Evolutionary conservation across 2,329 filamentous ascomycete genomes (phyloP), one percentile per base, ranked within the genome.

Genomic region (Passalora sequoiae): DNA sequence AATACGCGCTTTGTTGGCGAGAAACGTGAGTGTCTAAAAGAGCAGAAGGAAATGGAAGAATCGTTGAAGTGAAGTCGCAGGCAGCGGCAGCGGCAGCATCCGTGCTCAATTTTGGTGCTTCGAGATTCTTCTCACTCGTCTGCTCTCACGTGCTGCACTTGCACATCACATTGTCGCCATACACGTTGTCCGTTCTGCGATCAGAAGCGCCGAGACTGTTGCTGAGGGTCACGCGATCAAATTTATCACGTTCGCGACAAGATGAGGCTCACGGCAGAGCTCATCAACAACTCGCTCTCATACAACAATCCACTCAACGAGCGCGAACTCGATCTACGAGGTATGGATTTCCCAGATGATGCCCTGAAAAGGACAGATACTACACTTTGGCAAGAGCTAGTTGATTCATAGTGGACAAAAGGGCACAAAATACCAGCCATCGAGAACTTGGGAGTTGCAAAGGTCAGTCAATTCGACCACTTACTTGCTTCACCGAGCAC

Each of bases 271-370:
- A 96, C 91, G 53, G 83, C 87, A 58, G 92, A 97, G 69, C 82
- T 97, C 63, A 94, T 98, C 72, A 81, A 88, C 70, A 83, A 81
- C 69, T 95, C 92, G 65, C 84, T 95, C 58, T 96, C 91, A 68
- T 98, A 96, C 77, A 85, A 97, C 71, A 98, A 97, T 72, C 89
- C 91, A 67, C 80, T 98, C 69, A 94, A 92, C 74, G 92, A 98
- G 78, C 88, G 92, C 70, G 92, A 98, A 80, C 81, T 98, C 68
- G 89, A 97, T 76, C 87, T 98, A 62, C 83, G 92, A 95, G 92
- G 92, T 97, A 86, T 81, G 89, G 46, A 80, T 53, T 54, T 45
- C 51, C 53, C 52, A 50, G 46, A 43, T 32, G 47, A 55, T 62
- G 59, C 78, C 71, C 72, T 80, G 85, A 85, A 88, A 94, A 88